Evolutionary conservation across 2,329 filamentous ascomycete species (phyloP), one percentile per base, ranked within the genome.

Genomic region (Didymella segeticola): DNA sequence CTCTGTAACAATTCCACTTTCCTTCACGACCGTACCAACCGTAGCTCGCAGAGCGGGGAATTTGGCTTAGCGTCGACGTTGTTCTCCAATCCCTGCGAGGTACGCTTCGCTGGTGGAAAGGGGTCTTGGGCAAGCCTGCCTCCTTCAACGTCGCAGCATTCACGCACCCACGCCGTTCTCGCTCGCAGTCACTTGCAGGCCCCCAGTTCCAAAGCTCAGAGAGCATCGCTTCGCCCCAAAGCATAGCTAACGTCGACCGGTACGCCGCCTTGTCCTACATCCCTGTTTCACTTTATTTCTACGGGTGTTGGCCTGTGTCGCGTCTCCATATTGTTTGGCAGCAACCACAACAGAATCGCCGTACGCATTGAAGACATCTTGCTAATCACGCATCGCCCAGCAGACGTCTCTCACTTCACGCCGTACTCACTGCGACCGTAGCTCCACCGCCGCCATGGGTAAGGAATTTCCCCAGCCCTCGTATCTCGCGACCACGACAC

Each of bases 71-170:
- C 63, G 70, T 50, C 47, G 65, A 69, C 65, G 65, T 65, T 67
- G 69, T 63, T 67, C 60, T 54, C 58, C 62, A 64, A 73, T 71
- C 71, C 72, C 67, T 72, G 70, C 43, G 39, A 33, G n/a, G 33
- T 20, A 37, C 34, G 34, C 34, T 37, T 37, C 34, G 34, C 34
- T 37, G 34, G 36, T 34, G 20, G 43, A 60, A 58, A 66, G 62
- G 71, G 70, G 69, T 71, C 71, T 69, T 74, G 74, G 73, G 68
- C 69, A 67, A 64, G 64, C 67, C 64, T 73, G 69, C 69, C 66
- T 68, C 63, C 56, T 60, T 56, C 64, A 67, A 66, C 67, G 58
- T 67, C 61, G 67, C 67, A 67, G 61, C 62, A 64, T 68, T 65
- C 60, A 56, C 57, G 38, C 56, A 62, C 62, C 63, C 62, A 63